Conservation (phyloP, 1,284 basidiomycete species). For the Tilletia indica region DNA sequence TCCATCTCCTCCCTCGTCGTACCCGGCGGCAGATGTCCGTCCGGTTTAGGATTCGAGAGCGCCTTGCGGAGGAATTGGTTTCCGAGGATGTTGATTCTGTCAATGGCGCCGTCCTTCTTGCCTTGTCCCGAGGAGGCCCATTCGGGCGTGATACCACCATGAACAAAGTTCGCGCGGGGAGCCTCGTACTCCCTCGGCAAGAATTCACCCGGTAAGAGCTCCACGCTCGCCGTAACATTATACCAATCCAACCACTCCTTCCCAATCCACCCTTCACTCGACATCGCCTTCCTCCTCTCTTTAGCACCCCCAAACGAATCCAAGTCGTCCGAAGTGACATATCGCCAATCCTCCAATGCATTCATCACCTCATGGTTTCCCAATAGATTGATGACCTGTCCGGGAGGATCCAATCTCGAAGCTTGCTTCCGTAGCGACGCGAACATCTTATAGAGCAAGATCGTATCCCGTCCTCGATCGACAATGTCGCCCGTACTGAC, state of each 20-base stretch:
- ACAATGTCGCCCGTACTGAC: constrained; percentile 54
- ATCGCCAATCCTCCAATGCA: constrained; percentile 57
- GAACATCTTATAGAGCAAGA: constrained; percentile 47
- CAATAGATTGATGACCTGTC: constrained; percentile 38
- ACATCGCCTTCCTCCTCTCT: constrained; percentile 38
- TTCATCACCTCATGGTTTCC: constrained; percentile 55
- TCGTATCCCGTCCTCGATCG: constrained; percentile 53
- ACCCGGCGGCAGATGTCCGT: constrained; percentile 30
- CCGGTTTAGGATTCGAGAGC: constrained; percentile 23
- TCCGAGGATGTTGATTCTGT: constrained; percentile 42
- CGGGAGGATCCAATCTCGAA: constrained; percentile 25
- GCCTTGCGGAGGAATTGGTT: constrained; percentile 38
- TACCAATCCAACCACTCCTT: constrained; percentile 42
- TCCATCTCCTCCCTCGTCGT: constrained; percentile 33
- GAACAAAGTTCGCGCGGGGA: constrained; percentile 42
- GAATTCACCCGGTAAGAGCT: constrained; percentile 30
- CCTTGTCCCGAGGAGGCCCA: constrained; percentile 33
- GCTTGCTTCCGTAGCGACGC: constrained; percentile 38
- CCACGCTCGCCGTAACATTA: constrained; percentile 38
- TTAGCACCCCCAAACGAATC: constrained; percentile 46
- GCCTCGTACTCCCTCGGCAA: constrained; percentile 18
- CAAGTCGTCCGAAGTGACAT: constrained; percentile 57
- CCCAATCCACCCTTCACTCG: constrained; percentile 57
- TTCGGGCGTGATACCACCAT: constrained; percentile 48
- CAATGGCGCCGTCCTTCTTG: neutral